Evolutionary conservation across 2,329 filamentous ascomycete species (phyloP).

Genomic region (Chaetomiaceae sp.): DNA sequence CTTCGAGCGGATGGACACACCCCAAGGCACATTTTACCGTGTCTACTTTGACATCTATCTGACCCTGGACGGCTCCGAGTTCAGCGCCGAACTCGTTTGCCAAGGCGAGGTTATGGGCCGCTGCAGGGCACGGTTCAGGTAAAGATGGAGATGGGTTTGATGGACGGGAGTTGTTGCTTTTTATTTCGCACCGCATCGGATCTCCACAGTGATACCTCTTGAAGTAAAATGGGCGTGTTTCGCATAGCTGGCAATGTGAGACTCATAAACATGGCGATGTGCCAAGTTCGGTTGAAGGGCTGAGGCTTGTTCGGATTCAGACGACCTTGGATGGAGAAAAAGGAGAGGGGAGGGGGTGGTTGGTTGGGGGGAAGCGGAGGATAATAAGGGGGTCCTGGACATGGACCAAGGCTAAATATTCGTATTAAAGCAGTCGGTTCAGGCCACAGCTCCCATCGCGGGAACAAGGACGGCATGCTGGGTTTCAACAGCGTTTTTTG

Average conservation of each 20-base stretch:
- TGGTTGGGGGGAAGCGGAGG: not conserved
- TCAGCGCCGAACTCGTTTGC: constrained; percentile 97
- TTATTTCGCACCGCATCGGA: constrained; percentile 24
- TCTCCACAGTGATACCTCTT: constrained; percentile 30
- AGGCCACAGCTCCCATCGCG: constrained; percentile 6
- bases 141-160: constrained; percentile 27
- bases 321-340: not conserved
- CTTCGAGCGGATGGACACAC: constrained; percentile 98
- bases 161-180: constrained; percentile 19
- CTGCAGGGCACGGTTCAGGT: constrained; percentile 84
- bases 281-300: not conserved
- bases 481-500: not conserved
- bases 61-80: constrained; percentile 93
- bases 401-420: not conserved
- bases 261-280: constrained; percentile 11
- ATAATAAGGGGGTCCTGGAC: not conserved
- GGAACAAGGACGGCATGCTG: constrained; percentile 6
- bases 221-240: constrained; percentile 22
- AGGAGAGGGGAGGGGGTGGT: not conserved
- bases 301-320: not conserved
- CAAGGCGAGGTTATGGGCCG: constrained; percentile 98
- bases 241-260: constrained; percentile 18
- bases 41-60: constrained; percentile 79
- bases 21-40: constrained; percentile 92
- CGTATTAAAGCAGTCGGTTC: constrained; percentile 4